These are phyloP conservation scores for Ustulina deusta DNA, from an alignment of 2,329 filamentous ascomycete genomes.

Conservation along the genomic window DNA sequence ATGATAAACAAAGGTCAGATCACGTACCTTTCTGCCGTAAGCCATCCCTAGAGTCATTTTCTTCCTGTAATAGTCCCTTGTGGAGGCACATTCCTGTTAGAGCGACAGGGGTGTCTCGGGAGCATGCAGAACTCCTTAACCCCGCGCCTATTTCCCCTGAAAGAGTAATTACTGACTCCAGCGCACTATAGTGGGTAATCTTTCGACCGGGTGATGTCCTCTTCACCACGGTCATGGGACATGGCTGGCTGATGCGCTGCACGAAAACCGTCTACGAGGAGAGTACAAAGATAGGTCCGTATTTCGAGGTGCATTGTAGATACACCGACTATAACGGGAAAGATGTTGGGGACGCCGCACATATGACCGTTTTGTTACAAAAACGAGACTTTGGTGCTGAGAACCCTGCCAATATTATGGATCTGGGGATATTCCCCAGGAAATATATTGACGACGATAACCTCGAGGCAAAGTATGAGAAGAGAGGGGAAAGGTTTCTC, in stretches of 20 bases:
- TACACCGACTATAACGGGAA: slow-evolving; percentile 43
- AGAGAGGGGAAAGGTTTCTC: slow-evolving; percentile 19
- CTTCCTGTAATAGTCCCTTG: too few relatives aligned
- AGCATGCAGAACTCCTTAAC: too few relatives aligned
- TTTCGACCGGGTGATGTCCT: slow-evolving; percentile 40
- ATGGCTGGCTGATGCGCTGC: slow-evolving; percentile 38
- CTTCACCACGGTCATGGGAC: slow-evolving; percentile 32
- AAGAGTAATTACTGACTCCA: too few relatives aligned
- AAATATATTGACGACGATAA: slow-evolving; percentile 6
- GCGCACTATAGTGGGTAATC: too few relatives aligned
- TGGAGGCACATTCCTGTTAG: too few relatives aligned
- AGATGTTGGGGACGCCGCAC: slow-evolving; percentile 25
- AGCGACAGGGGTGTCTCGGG: too few relatives aligned
- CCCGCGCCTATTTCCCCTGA: too few relatives aligned
- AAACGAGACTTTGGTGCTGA: slow-evolving; percentile 35
- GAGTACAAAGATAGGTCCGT: slow-evolving; percentile 24
- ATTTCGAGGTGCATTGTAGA: slow-evolving; percentile 37
- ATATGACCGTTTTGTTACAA: slow-evolving; percentile 31
- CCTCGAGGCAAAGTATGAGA: slow-evolving; percentile 9
- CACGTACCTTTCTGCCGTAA: slow-evolving; percentile 29
- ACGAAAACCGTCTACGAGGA: slow-evolving; percentile 38
- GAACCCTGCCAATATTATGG: slow-evolving; percentile 21
- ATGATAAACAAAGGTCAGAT: slow-evolving; percentile 36
- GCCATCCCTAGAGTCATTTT: too few relatives aligned
- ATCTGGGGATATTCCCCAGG: slow-evolving; percentile 24